These are phyloP conservation scores for Fusarium lyarnte DNA, from an alignment of 2,329 filamentous ascomycete species.

Conservation along the genomic window DNA sequence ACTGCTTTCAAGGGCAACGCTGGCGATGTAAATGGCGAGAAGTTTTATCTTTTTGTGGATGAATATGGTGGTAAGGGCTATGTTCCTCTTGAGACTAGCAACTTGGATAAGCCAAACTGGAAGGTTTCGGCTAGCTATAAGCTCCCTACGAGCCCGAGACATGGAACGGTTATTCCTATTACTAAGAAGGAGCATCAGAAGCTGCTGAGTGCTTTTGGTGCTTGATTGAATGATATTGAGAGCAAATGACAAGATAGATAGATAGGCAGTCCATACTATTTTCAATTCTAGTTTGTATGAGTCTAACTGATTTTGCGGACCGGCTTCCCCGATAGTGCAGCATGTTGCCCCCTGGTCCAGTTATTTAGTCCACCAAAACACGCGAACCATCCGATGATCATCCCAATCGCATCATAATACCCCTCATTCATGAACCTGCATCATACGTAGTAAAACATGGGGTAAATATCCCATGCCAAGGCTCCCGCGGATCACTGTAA, in stretches of 20 bases:
- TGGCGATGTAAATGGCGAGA: constrained; percentile 59
- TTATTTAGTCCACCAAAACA: neutral
- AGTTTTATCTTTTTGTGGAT: constrained; percentile 65
- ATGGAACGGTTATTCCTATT: constrained; percentile 63
- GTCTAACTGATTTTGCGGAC: neutral
- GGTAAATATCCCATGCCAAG: neutral
- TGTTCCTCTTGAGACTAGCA: constrained; percentile 61
- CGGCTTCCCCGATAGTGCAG: neutral
- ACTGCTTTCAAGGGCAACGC: constrained; percentile 62
- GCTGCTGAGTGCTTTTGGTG: constrained; percentile 3
- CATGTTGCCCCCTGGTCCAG: neutral
- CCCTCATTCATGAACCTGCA: constrained; percentile 4
- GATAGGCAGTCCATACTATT: neutral
- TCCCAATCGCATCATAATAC: neutral
- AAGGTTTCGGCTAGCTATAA: constrained; percentile 56
- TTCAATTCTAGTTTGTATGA: fast-evolving
- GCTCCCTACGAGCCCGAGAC: constrained; percentile 60
- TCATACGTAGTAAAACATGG: neutral
- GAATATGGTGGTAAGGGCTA: constrained; percentile 63
- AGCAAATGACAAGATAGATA: fast-evolving
- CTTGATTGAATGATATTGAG: neutral
- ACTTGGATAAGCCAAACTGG: constrained; percentile 61
- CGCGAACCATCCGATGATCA: neutral
- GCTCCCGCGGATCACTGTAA: neutral
- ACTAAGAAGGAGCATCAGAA: constrained; percentile 49